Evolutionary conservation across 129 eudicot species (phyloP), one percentile per base, ranked within the genome.

Genomic region (Erigeron canadensis): DNA sequence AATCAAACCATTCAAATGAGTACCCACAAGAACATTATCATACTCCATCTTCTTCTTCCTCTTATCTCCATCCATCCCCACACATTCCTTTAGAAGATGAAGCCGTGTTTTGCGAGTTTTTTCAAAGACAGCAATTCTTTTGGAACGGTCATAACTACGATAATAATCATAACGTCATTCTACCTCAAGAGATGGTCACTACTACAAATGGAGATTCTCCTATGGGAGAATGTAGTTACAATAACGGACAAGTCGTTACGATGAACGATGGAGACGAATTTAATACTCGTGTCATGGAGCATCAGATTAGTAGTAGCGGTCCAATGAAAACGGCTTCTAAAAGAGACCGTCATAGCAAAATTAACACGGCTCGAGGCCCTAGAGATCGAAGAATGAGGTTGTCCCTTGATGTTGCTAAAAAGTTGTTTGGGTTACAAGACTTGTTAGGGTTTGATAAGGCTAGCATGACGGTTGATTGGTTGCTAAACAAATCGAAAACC

Each of bases 321-420:
- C 72, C 77, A 18, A 51, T 53, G 57, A 81, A 68, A 69, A 75
- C 71, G 59, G 13, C 76, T 58, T 72, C 84, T 0, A 87, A 83
- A 53, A 76, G 82, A 75, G 95, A 90, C 61, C 71, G 98, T 7
- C 98, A 93, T 83, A 87, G 95, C 87, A 89, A 89, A 86, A 89
- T 93, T 60, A 74, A 77, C 79, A 93, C 98, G 0, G 95, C 96
- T 37, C 87, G 77, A 7, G 98, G 98, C 18, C 84, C 85, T 1
- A 87, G 98, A 73, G 96, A 93, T 78, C 73, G 98, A 72, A 78
- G 98, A 62, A 89, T 93, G 87, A 85, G 98, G 62, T 77, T 93
- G 61, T 89, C 98, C 6, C 88, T 85, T 41, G 95, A 83, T 10
- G 86, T 93, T 48, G 98, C 96, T 12, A 63, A 79, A 4, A 87